Evolutionary conservation across 805 yeast species (phyloP).

Genomic region (Kodamaea neixiangensis): DNA sequence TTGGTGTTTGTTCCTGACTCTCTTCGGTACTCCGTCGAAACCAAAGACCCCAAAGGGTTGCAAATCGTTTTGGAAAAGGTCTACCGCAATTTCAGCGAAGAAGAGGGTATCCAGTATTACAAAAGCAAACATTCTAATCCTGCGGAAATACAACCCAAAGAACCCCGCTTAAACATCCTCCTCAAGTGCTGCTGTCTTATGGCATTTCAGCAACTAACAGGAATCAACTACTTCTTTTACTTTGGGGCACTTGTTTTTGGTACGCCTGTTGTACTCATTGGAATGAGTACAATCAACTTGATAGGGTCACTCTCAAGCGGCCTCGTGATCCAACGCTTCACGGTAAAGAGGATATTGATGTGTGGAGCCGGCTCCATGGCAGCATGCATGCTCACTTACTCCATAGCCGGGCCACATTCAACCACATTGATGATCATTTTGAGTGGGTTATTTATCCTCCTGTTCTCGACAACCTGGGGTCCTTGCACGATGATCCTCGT

Average conservation of each 20-base stretch:
- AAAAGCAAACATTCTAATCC: neutral
- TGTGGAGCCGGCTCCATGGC: conserved; percentile 18
- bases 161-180: neutral
- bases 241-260: conserved; percentile 27
- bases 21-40: conserved; percentile 9
- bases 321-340: conserved; percentile 15
- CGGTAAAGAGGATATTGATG: conserved; percentile 15
- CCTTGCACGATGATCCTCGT: conserved; percentile 29
- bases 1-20: conserved; percentile 15
- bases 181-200: conserved; percentile 24
- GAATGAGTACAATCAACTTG: conserved; percentile 22
- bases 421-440: conserved; percentile 17
- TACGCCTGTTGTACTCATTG: conserved; percentile 16
- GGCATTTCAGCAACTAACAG: conserved; percentile 38
- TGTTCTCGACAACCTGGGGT: conserved; percentile 34
- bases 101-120: neutral
- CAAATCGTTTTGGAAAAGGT: neutral
- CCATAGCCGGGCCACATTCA: conserved; percentile 14
- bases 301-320: conserved; percentile 22
- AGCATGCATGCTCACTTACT: conserved; percentile 16
- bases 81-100: neutral
- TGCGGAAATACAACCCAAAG: neutral
- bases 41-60: neutral
- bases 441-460: conserved; percentile 21
- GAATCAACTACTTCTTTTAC: conserved; percentile 36